Evolutionary conservation across 164 flowering plant genomes (phyloP).

Genomic region (Pachysandra terminalis): DNA sequence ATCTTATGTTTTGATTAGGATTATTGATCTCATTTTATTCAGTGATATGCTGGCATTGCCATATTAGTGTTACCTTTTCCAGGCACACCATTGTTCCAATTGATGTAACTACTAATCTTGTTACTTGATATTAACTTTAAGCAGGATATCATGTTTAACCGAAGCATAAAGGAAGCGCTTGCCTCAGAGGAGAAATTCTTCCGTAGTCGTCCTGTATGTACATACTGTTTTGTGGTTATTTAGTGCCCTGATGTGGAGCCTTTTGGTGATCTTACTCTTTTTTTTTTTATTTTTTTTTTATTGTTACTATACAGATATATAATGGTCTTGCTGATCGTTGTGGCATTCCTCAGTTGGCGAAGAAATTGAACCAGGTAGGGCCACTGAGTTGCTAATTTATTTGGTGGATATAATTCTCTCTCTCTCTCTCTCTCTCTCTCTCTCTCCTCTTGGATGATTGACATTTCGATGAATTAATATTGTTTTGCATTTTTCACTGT

Average conservation of each 20-base stretch:
- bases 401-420: background rate
- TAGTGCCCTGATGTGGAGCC: background rate
- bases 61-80: background rate
- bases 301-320: conserved; percentile 54
- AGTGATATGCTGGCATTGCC: too few species aligned
- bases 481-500: too few species aligned
- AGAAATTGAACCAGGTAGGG: conserved; percentile 85
- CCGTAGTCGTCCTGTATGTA: conserved; percentile 71
- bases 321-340: conserved; percentile 85
- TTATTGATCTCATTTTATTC: too few species aligned
- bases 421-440: background rate
- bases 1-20: too few species aligned
- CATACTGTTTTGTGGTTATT: conserved; percentile 2
- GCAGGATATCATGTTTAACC: conserved; percentile 78
- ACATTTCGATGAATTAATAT: too few species aligned
- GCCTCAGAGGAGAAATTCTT: conserved; percentile 86
- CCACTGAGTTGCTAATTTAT: background rate
- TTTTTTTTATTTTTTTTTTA: too few species aligned
- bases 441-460: background rate
- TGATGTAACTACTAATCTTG: conserved; percentile 3
- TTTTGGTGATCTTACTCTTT: background rate
- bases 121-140: conserved; percentile 11
- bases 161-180: conserved; percentile 86
- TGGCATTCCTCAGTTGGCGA: conserved; percentile 94
- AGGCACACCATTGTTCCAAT: background rate